These are phyloP conservation scores for Colletotrichum paranaense DNA, from an alignment of 2,329 filamentous ascomycete species.

Conservation along the genomic window DNA sequence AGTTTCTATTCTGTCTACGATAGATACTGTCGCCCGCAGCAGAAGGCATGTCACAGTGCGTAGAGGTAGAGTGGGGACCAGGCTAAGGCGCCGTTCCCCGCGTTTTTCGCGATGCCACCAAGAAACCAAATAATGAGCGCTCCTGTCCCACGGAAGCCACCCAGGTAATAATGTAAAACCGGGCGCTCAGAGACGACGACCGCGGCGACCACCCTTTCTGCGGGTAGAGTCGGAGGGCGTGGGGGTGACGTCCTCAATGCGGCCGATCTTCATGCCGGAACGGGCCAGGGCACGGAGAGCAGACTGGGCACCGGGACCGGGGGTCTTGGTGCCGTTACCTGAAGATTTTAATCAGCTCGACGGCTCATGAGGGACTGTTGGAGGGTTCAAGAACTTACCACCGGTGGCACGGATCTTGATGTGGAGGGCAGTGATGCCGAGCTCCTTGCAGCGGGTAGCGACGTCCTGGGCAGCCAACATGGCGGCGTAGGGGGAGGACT, in stretches of 20 bases:
- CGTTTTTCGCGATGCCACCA: conserved; percentile 78
- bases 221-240: conserved; percentile 99
- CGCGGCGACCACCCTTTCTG: conserved; percentile 99
- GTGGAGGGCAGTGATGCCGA: conserved; percentile 90
- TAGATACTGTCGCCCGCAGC: conserved; percentile 37
- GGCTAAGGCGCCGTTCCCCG: conserved; percentile 75
- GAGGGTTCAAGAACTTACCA: conserved; percentile 67
- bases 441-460: conserved; percentile 83
- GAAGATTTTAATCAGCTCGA: conserved; percentile 3
- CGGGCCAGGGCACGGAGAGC: conserved; percentile 98
- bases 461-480: conserved; percentile 99
- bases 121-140: conserved; percentile 60
- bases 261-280: conserved; percentile 99
- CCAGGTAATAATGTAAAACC: conserved; percentile 38
- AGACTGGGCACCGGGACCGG: conserved; percentile 98
- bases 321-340: conserved; percentile 99
- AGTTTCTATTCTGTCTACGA: conserved; percentile 39
- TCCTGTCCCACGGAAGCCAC: conserved; percentile 43
- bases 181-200: conserved; percentile 95
- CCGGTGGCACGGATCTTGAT: conserved; percentile 99
- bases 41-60: conserved; percentile 39
- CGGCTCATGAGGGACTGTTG: not conserved
- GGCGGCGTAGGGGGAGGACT: conserved; percentile 99
- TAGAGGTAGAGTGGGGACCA: conserved; percentile 71
- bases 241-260: conserved; percentile 99